A percentile compares a stretch with the other conserved stretches of the same genome.
phyloP scores from a whole-genome alignment of 495 filamentous ascomycete species.

The Penicillium maclennaniae region DNA sequence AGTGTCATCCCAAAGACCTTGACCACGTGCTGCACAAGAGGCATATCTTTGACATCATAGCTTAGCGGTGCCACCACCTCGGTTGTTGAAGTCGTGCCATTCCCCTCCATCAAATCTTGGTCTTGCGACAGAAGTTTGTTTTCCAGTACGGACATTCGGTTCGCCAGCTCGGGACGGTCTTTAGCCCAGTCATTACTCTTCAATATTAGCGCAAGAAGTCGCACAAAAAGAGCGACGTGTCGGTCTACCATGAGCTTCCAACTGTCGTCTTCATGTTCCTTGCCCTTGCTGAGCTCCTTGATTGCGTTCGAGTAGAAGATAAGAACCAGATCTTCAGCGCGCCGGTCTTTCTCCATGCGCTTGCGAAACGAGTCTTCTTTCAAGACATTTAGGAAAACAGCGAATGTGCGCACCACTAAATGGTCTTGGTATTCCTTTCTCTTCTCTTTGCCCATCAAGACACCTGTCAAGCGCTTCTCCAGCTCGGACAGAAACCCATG shows the following conservation, averaged over 20 bases:
- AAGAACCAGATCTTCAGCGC: conserved; percentile 82
- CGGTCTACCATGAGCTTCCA: conserved; percentile 94
- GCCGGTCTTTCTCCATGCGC: conserved; percentile 86
- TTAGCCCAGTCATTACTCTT: conserved; percentile 76
- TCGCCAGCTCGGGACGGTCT: conserved; percentile 77
- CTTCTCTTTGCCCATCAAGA: conserved; percentile 68
- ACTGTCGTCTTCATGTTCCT: conserved; percentile 73
- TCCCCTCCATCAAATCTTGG: conserved; percentile 68
- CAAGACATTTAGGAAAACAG: conserved; percentile 71
- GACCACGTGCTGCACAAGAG: conserved; percentile 79
- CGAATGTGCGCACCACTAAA: conserved; percentile 76
- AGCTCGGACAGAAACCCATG: conserved; percentile 71
- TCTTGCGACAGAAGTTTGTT: conserved; percentile 94
- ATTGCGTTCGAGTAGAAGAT: conserved; percentile 90
- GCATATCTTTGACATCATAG: conserved; percentile 96
- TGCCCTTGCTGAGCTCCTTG: conserved; percentile 81
- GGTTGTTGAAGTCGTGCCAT: conserved; percentile 54
- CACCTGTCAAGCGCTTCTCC: conserved; percentile 62
- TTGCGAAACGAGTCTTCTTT: conserved; percentile 69
- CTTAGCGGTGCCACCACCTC: conserved; percentile 78
- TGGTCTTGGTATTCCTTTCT: conserved; percentile 73
- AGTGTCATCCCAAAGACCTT: conserved; percentile 77
- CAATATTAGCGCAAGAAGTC: conserved; percentile 74
- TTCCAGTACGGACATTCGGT: conserved; percentile 75
- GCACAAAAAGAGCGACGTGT: conserved; percentile 92